Evolutionary conservation across 2,329 filamentous ascomycete genomes (phyloP).

Genomic region (Acephala macrosclerotiorum): DNA sequence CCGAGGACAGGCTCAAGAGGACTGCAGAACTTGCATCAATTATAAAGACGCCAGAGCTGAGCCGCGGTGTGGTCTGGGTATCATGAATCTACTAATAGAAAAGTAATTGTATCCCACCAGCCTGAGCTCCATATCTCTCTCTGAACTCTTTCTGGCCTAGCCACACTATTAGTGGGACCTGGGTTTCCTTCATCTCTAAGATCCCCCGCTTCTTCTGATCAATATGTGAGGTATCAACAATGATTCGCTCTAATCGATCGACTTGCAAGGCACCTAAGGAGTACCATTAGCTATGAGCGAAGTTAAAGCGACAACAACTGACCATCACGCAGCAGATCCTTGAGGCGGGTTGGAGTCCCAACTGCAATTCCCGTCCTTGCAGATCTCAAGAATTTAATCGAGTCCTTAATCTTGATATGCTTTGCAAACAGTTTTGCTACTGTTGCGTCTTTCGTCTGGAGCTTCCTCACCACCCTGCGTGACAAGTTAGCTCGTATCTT

Average conservation of each 20-base stretch:
- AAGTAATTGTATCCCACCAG: conserved; percentile 65
- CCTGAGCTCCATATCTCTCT: conserved; percentile 66
- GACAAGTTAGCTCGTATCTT: conserved; percentile 21
- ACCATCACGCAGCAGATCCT: conserved; percentile 84
- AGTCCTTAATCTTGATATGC: conserved; percentile 94
- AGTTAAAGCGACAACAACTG: conserved; percentile 41
- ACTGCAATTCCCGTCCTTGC: conserved; percentile 84
- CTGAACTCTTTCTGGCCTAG: conserved; percentile 75
- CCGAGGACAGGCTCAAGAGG: neutral
- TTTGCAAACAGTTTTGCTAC: conserved; percentile 97
- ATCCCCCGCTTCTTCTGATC: conserved; percentile 95
- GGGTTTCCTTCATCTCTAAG: conserved; percentile 93
- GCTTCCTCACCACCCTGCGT: conserved; percentile 74
- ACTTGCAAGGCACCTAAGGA: conserved; percentile 70
- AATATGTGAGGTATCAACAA: conserved; percentile 91
- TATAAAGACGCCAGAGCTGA: neutral
- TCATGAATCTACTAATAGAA: conserved; percentile 54
- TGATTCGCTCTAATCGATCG: conserved; percentile 75
- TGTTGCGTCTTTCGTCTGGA: conserved; percentile 78
- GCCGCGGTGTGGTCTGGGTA: neutral
- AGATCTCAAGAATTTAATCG: conserved; percentile 75
- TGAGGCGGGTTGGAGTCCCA: conserved; percentile 84
- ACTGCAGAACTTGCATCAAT: neutral
- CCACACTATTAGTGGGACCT: conserved; percentile 79
- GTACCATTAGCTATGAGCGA: conserved; percentile 31